A percentile compares a stretch with the other conserved stretches of the same genome.
Evolutionary conservation across 2,329 filamentous ascomycete species (phyloP).

Genomic region (Pseudogymnoascus sp.): DNA sequence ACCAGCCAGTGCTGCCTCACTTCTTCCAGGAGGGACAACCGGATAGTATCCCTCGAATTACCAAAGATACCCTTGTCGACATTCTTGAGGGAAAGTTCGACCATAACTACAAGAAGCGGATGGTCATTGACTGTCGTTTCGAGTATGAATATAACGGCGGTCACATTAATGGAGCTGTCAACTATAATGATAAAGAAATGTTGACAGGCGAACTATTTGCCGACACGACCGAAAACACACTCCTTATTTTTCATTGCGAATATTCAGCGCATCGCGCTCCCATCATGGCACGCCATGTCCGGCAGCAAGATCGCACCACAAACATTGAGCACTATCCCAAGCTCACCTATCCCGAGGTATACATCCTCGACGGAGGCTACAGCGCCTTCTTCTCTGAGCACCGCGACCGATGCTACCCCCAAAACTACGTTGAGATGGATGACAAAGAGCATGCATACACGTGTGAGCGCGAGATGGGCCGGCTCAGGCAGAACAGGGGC

Average conservation of each 20-base stretch:
- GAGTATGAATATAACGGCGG: constrained; percentile 98
- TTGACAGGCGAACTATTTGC: constrained; percentile 70
- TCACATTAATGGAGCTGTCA: constrained; percentile 87
- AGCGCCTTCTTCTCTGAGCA: constrained; percentile 83
- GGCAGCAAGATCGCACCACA: constrained; percentile 74
- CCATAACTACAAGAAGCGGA: constrained; percentile 66
- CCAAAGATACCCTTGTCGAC: constrained; percentile 71
- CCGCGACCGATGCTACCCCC: constrained; percentile 75
- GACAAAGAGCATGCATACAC: constrained; percentile 85
- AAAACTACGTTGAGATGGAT: constrained; percentile 95
- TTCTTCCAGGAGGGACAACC: constrained; percentile 72
- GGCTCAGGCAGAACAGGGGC: constrained; percentile 75
- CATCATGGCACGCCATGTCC: constrained; percentile 90
- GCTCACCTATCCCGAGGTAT: constrained; percentile 92
- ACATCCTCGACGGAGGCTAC: constrained; percentile 94
- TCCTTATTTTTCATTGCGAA: constrained; percentile 94
- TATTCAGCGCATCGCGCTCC: constrained; percentile 95
- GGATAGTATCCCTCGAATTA: constrained; percentile 83
- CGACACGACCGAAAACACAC: constrained; percentile 56
- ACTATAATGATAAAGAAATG: constrained; percentile 93
- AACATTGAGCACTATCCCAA: constrained; percentile 82
- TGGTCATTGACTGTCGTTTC: constrained; percentile 93
- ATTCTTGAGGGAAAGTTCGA: constrained; percentile 80
- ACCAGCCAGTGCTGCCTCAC: constrained; percentile 71
- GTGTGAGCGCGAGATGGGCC: constrained; percentile 90